Conservation (phyloP, 305 asterid genomes). For the Fraxinus platypoda region DNA sequence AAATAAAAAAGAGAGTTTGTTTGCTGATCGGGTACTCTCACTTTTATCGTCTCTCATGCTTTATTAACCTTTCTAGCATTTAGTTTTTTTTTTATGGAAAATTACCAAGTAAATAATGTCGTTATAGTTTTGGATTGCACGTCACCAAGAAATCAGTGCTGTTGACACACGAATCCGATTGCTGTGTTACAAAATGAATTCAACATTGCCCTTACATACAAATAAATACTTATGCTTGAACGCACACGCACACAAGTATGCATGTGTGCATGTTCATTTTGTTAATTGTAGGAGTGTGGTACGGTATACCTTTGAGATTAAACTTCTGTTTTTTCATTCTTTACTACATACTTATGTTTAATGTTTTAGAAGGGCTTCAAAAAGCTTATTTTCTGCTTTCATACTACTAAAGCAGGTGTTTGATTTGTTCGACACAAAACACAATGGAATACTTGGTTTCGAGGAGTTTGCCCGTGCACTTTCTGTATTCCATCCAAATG, state of each 20-base stretch:
- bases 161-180: not conserved
- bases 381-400: constrained; percentile 16
- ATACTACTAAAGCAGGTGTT: constrained; percentile 59
- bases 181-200: not conserved
- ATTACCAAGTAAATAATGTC: not conserved
- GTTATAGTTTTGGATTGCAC: not conserved
- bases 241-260: not conserved
- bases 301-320: not conserved
- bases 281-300: not conserved
- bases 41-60: not conserved
- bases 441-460: constrained; percentile 94
- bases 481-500: constrained; percentile 98
- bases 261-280: not conserved
- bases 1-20: constrained; percentile 92
- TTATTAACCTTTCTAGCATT: not conserved
- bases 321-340: not conserved
- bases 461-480: constrained; percentile 99
- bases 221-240: not conserved
- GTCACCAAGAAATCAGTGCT: not conserved
- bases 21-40: constrained; percentile 82
- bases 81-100: not conserved
- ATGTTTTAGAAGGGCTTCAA: not conserved
- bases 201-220: not conserved
- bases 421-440: constrained; percentile 95
- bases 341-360: not conserved